Conservation (phyloP, 371 early-diverging fungal species). For the Nosema bombycis region DNA sequence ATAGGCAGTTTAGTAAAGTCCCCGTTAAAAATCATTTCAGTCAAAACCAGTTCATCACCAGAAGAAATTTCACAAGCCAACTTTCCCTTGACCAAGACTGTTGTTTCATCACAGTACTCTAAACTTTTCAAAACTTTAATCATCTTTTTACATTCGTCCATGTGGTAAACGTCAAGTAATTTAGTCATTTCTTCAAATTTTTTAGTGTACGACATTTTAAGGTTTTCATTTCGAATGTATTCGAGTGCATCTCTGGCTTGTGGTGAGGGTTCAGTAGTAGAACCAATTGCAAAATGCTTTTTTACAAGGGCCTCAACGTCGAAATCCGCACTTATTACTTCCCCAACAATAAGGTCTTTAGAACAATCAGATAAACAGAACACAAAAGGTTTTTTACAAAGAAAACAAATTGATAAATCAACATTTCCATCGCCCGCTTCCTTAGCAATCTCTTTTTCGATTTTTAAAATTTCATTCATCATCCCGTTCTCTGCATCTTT, state of each 20-base stretch:
- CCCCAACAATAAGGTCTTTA: conserved; percentile 8
- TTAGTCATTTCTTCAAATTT: conserved; percentile 47
- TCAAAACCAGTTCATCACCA: conserved; percentile 89
- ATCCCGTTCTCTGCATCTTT: background rate
- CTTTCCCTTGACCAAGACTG: conserved; percentile 80
- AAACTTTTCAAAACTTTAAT: conserved; percentile 61
- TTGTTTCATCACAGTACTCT: conserved; percentile 58
- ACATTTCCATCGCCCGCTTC: background rate
- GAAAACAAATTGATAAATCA: conserved; percentile 16
- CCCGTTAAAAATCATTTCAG: conserved; percentile 96
- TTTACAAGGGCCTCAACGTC: background rate
- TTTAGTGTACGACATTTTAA: background rate
- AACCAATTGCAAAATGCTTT: background rate
- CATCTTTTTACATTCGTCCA: conserved; percentile 66
- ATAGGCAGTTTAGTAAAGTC: conserved; percentile 82
- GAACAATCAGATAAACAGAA: conserved; percentile 33
- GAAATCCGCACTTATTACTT: background rate
- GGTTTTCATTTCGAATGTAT: conserved; percentile 24
- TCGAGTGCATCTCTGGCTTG: background rate
- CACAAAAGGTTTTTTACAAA: conserved; percentile 37
- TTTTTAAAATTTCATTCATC: background rate
- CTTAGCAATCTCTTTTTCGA: background rate
- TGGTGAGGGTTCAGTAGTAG: background rate
- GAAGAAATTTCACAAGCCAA: conserved; percentile 96
- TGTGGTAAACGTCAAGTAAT: conserved; percentile 59